Evolutionary conservation across 306 rosid genomes (phyloP).

Genomic region (Prunus salicina): DNA sequence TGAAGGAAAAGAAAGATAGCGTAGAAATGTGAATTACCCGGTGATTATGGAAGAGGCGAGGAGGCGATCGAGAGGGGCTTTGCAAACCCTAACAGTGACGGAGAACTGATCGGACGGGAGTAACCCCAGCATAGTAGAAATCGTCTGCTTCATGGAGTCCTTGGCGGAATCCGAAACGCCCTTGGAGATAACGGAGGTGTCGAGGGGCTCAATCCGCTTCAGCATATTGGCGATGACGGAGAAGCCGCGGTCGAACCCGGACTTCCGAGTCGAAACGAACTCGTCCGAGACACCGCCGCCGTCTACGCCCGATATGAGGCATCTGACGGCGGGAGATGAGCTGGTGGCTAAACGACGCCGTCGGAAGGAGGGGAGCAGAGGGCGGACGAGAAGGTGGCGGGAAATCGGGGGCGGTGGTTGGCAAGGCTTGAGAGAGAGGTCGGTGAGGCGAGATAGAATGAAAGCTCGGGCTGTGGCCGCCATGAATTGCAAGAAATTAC

Average conservation of each 20-base stretch:
- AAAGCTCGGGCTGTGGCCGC: constrained; percentile 64
- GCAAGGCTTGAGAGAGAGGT: constrained; percentile 40
- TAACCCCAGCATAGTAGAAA: constrained; percentile 87
- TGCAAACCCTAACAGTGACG: constrained; percentile 59
- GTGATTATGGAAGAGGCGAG: constrained; percentile 88
- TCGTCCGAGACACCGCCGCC: constrained; percentile 86
- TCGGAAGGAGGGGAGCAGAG: constrained; percentile 12
- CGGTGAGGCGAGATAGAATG: constrained; percentile 53
- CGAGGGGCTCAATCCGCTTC: constrained; percentile 77
- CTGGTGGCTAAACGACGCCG: constrained; percentile 20
- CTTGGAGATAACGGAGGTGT: constrained; percentile 72
- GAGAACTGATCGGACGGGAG: constrained; percentile 88
- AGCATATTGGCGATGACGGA: constrained; percentile 86
- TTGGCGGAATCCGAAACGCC: constrained; percentile 76
- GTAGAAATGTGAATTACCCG: constrained; percentile 43
- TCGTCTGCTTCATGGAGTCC: constrained; percentile 96
- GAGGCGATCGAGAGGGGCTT: constrained; percentile 67
- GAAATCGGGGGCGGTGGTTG: constrained; percentile 27
- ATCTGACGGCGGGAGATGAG: constrained; percentile 25
- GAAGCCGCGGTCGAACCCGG: constrained; percentile 66
- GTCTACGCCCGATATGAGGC: constrained; percentile 63
- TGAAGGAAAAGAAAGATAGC: background rate
- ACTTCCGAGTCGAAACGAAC: constrained; percentile 74
- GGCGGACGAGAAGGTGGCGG: constrained; percentile 21
- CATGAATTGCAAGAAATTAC: constrained; percentile 28